Evolutionary conservation across 1,139 yeast genomes (phyloP).

Genomic region (Yamadazyma triangularis): DNA sequence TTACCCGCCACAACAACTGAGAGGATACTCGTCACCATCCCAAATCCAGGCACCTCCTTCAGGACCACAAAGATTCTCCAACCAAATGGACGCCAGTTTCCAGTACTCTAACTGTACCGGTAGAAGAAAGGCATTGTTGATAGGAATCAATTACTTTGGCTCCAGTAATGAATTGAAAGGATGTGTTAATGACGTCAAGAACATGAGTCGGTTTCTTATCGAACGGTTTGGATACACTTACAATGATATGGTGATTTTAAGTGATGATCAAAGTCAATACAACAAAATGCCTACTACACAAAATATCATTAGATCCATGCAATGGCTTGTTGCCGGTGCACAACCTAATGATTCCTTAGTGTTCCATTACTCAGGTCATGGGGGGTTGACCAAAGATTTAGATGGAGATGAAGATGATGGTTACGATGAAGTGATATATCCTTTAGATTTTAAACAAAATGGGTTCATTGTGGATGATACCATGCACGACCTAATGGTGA

Average conservation of each 20-base stretch:
- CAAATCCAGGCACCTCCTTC: conserved; percentile 20
- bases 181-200: conserved; percentile 78
- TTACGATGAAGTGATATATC: conserved; percentile 84
- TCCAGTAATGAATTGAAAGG: conserved; percentile 69
- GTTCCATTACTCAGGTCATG: conserved; percentile 93
- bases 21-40: conserved; percentile 2
- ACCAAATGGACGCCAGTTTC: conserved; percentile 33
- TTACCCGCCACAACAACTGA: conserved; percentile 6
- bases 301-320: conserved; percentile 83
- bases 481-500: conserved; percentile 79
- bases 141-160: conserved; percentile 87
- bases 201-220: conserved; percentile 55
- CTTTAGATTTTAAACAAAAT: conserved; percentile 72
- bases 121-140: conserved; percentile 70
- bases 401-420: conserved; percentile 95
- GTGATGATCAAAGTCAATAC: conserved; percentile 66
- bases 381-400: conserved; percentile 74
- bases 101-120: conserved; percentile 79
- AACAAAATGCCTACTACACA: conserved; percentile 70
- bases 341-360: conserved; percentile 80
- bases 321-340: conserved; percentile 83
- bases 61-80: conserved; percentile 30
- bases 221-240: conserved; percentile 59
- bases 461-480: conserved; percentile 83
- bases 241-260: conserved; percentile 80